Evolutionary conservation across 805 yeast species (phyloP).

Genomic region (Metschnikowia koreensis): DNA sequence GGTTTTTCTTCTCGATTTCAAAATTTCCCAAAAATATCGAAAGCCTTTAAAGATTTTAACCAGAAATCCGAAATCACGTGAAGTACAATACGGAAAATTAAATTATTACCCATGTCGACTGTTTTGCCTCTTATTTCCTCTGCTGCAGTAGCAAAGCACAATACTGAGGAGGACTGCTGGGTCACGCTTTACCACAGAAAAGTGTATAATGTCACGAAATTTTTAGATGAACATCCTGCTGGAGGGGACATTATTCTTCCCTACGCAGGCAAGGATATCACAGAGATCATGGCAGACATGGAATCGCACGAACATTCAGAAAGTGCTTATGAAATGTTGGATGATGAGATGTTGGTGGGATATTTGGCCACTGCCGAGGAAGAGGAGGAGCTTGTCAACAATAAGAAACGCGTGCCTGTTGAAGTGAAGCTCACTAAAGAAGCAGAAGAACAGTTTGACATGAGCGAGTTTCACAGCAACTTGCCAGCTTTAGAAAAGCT

Average conservation of each 20-base stretch:
- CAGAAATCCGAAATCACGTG: not conserved
- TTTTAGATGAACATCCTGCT: conserved; percentile 71
- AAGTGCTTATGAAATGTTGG: conserved; percentile 80
- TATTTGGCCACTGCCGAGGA: conserved; percentile 80
- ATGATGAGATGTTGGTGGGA: conserved; percentile 77
- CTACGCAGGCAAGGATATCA: conserved; percentile 60
- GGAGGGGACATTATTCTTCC: conserved; percentile 58
- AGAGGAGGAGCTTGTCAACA: conserved; percentile 64
- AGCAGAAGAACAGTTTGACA: conserved; percentile 25
- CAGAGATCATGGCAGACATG: conserved; percentile 74
- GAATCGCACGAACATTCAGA: conserved; percentile 78
- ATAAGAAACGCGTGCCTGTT: conserved; percentile 55
- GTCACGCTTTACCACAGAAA: conserved; percentile 77
- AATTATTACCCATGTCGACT: not conserved
- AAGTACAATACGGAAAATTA: not conserved
- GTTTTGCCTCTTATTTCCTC: conserved; percentile 60
- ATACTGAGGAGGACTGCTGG: conserved; percentile 61
- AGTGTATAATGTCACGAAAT: conserved; percentile 77
- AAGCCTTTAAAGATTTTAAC: too few relatives aligned
- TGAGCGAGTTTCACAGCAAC: conserved; percentile 50
- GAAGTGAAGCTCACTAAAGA: conserved; percentile 46
- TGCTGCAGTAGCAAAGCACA: conserved; percentile 53
- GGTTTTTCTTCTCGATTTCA: not conserved
- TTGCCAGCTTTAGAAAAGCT: conserved; percentile 73
- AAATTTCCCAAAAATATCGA: too few relatives aligned